phyloP scores from a whole-genome alignment of 176 grass and related monocot species.

The Elymus sibiricus region DNA sequence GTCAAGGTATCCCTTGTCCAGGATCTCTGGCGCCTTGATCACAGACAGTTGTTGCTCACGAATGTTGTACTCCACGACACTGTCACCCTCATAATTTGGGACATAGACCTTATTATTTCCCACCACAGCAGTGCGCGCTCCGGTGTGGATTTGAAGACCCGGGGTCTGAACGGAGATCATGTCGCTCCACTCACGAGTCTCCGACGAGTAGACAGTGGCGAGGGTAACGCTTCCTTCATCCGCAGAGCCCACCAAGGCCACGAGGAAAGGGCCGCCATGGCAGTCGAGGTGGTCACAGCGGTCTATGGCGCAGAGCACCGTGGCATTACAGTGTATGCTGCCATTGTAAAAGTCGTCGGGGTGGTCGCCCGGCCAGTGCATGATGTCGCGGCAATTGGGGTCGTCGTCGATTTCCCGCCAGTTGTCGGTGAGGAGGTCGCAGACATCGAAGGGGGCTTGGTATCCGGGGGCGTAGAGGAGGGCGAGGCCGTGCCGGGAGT shows the following conservation, averaged over 20 bases:
- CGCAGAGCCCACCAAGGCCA: background rate
- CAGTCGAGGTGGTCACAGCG: background rate
- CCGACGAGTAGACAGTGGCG: background rate
- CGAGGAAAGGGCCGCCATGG: background rate
- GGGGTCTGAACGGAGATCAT: background rate
- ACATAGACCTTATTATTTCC: background rate
- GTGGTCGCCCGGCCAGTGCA: background rate
- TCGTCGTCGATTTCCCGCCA: background rate
- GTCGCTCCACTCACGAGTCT: background rate
- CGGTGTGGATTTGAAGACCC: fast-evolving
- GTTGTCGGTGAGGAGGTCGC: background rate
- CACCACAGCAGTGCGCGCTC: background rate
- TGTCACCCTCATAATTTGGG: background rate
- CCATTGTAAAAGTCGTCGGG: too few relatives aligned
- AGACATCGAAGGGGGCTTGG: too few relatives aligned
- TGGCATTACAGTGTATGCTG: background rate
- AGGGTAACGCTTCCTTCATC: too few relatives aligned
- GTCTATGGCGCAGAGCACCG: background rate
- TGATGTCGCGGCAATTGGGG: background rate
- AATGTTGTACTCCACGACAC: background rate
- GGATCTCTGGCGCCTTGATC: background rate
- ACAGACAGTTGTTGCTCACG: background rate
- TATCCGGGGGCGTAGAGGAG: background rate
- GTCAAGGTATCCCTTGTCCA: background rate
- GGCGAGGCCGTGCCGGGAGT: background rate